Conservation (phyloP, 371 early-diverging fungal genomes). For the Mucor ambiguus region DNA sequence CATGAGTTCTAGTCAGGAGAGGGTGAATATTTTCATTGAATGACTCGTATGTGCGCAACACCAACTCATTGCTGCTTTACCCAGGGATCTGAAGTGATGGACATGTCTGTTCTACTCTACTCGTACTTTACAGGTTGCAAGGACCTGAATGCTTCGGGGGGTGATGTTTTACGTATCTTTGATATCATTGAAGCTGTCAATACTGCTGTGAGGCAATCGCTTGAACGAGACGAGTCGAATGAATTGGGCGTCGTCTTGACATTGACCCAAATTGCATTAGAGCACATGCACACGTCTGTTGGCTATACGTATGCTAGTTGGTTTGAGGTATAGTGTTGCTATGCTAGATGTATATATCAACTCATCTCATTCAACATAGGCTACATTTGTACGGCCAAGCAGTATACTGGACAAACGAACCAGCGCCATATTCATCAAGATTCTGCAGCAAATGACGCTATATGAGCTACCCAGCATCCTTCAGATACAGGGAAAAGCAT, state of each 20-base stretch:
- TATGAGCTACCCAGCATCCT: slow-evolving; percentile 30
- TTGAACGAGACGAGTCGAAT: slow-evolving; percentile 3
- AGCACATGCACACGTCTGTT: slow-evolving; percentile 14
- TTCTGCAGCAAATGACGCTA: slow-evolving; percentile 12
- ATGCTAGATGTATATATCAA: background rate
- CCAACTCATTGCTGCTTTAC: background rate
- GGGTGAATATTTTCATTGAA: background rate
- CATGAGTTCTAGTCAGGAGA: background rate
- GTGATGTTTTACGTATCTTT: slow-evolving; percentile 9
- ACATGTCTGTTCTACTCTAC: slow-evolving; percentile 12
- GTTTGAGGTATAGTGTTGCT: slow-evolving; percentile 23
- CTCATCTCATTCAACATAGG: background rate
- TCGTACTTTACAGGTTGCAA: slow-evolving; percentile 14
- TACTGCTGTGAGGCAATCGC: background rate
- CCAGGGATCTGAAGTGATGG: slow-evolving; percentile 1
- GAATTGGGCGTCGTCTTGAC: slow-evolving; percentile 9
- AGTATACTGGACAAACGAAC: slow-evolving; percentile 11
- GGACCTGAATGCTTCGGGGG: slow-evolving; percentile 1
- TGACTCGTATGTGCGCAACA: too few species aligned
- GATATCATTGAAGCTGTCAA: slow-evolving; percentile 19
- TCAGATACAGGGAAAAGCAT: slow-evolving; percentile 23
- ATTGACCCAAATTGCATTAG: slow-evolving; percentile 20
- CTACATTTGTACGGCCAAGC: background rate
- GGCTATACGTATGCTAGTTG: slow-evolving; percentile 22
- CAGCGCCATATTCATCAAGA: slow-evolving; percentile 11